These are phyloP conservation scores for Diaporthe amygdali DNA, from an alignment of 2,329 filamentous ascomycete species.

Conservation along the genomic window DNA sequence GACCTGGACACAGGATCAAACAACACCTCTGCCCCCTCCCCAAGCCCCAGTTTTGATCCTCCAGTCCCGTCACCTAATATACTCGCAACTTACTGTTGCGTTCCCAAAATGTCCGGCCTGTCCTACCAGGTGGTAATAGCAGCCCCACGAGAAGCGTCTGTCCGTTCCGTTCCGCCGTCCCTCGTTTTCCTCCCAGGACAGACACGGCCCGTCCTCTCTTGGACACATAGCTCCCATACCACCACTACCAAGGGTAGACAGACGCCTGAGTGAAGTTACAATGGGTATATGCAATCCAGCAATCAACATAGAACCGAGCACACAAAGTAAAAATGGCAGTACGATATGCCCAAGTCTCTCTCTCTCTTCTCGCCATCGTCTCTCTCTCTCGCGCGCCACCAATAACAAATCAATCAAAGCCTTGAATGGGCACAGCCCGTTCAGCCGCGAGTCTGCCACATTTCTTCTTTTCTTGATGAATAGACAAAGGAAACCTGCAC, in stretches of 20 bases:
- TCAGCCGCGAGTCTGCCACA: not conserved
- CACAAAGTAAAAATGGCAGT: slow-evolving; percentile 11
- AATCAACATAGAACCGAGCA: slow-evolving; percentile 8
- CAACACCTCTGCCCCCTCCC: not conserved
- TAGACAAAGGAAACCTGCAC: slow-evolving; percentile 16
- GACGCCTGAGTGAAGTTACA: slow-evolving; percentile 22
- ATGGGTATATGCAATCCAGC: slow-evolving; percentile 22
- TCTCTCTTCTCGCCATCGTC: no score
- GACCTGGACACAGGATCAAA: slow-evolving; percentile 6
- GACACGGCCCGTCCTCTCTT: not conserved
- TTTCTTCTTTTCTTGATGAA: slow-evolving; percentile 8
- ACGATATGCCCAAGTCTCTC: not conserved
- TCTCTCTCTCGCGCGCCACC: not conserved
- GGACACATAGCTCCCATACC: not conserved
- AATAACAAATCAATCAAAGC: not conserved
- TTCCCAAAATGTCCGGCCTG: not conserved
- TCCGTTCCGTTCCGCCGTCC: slow-evolving; percentile 1
- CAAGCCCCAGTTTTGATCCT: not conserved
- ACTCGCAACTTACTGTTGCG: not conserved
- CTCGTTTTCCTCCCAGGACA: not conserved
- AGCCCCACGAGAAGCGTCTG: slow-evolving; percentile 3
- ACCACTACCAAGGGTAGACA: not conserved
- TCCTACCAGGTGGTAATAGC: not conserved
- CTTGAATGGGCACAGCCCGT: slow-evolving; percentile 17
- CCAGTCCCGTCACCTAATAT: not conserved